Base-by-base conservation (phyloP, 192 early-diverging fungal species). In the Paraglomus brasilianum region DNA sequence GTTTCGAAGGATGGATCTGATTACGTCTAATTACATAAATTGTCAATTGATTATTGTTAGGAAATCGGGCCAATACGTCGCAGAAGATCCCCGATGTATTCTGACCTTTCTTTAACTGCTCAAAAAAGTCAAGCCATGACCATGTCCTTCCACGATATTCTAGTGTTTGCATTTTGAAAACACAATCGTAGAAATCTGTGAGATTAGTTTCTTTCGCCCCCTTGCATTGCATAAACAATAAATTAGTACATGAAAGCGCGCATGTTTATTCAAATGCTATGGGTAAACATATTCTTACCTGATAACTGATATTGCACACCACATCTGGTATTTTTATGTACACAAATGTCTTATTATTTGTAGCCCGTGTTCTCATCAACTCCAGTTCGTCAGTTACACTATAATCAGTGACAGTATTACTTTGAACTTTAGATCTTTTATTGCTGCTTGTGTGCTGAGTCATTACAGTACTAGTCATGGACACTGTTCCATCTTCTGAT, bases 271-370 rank as follows among this genome's bases (percentile, higher is more conserved):
- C 30, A 30, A 30, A 30, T 30, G 30, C 30, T 30, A 14, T 1
- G 14, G 51, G 8, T 55, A 42, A 8, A n/a, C 39, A 38, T 53
- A 49, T 19, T 9, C 71, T 74, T 76, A 89, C 88, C 72, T 90
- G 89, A 74, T 96, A 97, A 64, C 87, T 91, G 15, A 97, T 75
- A 60, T 92, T 93, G 61, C 89, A 85, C 45, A 84, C 85, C n/a
- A 86, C 86, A 11, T 86, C 88, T 0, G 92, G 92, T 36, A 96
- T 84, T 55, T 93, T 95, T 72, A 97, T 91, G 73, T 95, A 89
- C 21, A 97, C 86, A 80, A 97, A 97, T 41, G 91, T 91, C 61
- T 86, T 85, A 78, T 94, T 95, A 63, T 89, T 78, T 30, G 89
- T 86, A 10, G 95, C 93, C 8, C 95, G 78, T 51, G 79, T 78